Conservation (phyloP, 1,284 basidiomycete species). For the Acaromyces ingoldii region DNA sequence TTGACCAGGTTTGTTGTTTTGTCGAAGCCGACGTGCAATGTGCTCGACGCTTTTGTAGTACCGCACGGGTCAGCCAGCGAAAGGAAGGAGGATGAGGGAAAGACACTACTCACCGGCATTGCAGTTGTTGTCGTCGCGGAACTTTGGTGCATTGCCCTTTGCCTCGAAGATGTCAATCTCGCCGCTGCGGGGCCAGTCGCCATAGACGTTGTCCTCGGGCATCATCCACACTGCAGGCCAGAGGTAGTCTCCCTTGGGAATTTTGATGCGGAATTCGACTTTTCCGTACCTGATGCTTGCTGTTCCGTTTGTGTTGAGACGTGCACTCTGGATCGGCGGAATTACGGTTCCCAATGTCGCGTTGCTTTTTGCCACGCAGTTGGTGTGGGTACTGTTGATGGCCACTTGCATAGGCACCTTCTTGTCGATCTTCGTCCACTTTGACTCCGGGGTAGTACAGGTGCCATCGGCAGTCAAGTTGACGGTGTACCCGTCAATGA, state of each 20-base stretch:
- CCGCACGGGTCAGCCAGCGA: too few species aligned
- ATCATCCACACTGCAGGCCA: conserved; percentile 84
- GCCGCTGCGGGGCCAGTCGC: conserved; percentile 69
- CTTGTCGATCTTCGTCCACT: conserved; percentile 29
- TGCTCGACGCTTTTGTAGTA: too few species aligned
- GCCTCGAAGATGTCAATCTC: conserved; percentile 77
- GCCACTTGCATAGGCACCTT: conserved; percentile 4
- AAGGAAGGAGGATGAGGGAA: too few species aligned
- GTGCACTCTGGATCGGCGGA: conserved; percentile 75
- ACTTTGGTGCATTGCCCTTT: conserved; percentile 49
- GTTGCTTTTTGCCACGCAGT: conserved; percentile 55
- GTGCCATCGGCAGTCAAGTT: conserved; percentile 69
- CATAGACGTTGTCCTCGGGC: conserved; percentile 65
- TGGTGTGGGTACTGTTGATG: conserved; percentile 34
- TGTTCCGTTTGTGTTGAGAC: conserved; percentile 65
- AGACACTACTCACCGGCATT: too few species aligned
- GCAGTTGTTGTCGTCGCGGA: conserved; percentile 56
- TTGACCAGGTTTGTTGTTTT: conserved; percentile 69
- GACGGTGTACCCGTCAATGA: conserved; percentile 68
- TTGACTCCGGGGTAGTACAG: conserved; percentile 59
- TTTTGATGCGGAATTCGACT: conserved; percentile 73
- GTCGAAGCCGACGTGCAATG: too few species aligned
- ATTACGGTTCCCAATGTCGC: conserved; percentile 57
- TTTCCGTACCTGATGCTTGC: conserved; percentile 68
- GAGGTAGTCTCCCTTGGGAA: conserved; percentile 68